Conservation (phyloP, 768 basidiomycete species). For the Cantharellus anzutake region DNA sequence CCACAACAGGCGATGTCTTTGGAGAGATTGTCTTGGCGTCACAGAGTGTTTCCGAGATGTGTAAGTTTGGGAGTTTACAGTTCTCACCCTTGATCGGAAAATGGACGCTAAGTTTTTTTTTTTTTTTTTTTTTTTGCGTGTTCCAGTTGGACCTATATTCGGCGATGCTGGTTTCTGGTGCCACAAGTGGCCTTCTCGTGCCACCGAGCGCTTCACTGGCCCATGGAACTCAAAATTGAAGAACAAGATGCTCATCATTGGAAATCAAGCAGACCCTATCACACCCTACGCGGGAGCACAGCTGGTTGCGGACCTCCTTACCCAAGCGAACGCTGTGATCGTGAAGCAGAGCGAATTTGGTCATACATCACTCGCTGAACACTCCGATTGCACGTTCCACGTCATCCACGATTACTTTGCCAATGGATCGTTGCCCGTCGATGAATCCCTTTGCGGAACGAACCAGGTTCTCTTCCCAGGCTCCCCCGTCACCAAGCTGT, state of each 20-base stretch:
- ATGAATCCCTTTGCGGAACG: neutral
- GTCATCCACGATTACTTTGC: conserved; percentile 1
- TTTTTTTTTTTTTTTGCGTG: too few species aligned
- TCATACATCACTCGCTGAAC: conserved; percentile 6
- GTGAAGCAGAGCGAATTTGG: conserved; percentile 4
- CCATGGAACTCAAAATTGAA: neutral
- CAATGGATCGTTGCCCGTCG: neutral
- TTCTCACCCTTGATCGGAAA: too few species aligned
- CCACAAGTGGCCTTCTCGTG: neutral
- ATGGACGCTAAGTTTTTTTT: neutral
- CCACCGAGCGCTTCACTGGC: conserved; percentile 1
- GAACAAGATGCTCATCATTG: conserved; percentile 7
- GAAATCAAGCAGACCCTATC: conserved; percentile 1
- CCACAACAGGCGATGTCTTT: conserved; percentile 2
- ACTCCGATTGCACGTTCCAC: conserved; percentile 2
- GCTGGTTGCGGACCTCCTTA: neutral
- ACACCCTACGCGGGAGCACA: conserved; percentile 2
- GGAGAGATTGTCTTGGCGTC: conserved; percentile 2
- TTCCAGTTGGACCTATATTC: neutral
- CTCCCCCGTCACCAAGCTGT: too few species aligned
- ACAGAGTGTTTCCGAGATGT: neutral
- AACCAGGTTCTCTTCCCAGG: conserved; percentile 2
- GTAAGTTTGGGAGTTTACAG: neutral
- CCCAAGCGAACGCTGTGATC: neutral
- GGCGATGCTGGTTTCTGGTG: too few species aligned